phyloP scores from a whole-genome alignment of 768 basidiomycete genomes.

The Lactarius indigo region DNA sequence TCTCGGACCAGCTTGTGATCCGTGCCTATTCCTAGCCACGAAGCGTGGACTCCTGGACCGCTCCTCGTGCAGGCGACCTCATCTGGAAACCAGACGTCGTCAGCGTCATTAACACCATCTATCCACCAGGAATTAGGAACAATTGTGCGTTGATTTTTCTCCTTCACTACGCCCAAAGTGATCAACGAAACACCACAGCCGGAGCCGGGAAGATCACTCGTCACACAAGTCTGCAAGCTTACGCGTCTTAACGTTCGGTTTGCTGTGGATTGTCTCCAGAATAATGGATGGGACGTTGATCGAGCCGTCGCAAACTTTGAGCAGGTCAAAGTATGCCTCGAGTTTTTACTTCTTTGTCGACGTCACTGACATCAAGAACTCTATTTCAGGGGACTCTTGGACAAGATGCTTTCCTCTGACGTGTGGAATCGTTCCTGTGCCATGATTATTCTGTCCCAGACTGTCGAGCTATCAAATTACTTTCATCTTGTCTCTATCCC shows the following conservation, averaged over 20 bases:
- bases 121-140: constrained; percentile 50
- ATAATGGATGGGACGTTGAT: constrained; percentile 81
- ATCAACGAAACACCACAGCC: constrained; percentile 41
- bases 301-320: constrained; percentile 83
- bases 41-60: constrained; percentile 74
- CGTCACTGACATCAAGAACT: constrained; percentile 6
- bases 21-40: constrained; percentile 82
- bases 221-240: constrained; percentile 63
- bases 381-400: constrained; percentile 27
- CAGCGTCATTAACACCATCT: constrained; percentile 32
- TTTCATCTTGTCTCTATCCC: not conserved
- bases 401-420: constrained; percentile 30
- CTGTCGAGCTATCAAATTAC: not conserved
- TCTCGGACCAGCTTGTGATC: constrained; percentile 85
- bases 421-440: not conserved
- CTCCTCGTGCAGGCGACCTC: constrained; percentile 63
- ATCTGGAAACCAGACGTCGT: constrained; percentile 23
- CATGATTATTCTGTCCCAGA: not conserved
- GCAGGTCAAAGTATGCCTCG: constrained; percentile 70
- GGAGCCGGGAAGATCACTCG: constrained; percentile 64
- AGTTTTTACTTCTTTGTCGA: constrained; percentile 51
- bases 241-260: constrained; percentile 80
- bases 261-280: constrained; percentile 78
- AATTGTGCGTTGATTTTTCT: constrained; percentile 42
- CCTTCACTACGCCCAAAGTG: constrained; percentile 6